A percentile compares a stretch with the other conserved stretches of the same genome.
phyloP scores from a whole-genome alignment of 495 filamentous ascomycete species.

The Penicillium waksmanii region DNA sequence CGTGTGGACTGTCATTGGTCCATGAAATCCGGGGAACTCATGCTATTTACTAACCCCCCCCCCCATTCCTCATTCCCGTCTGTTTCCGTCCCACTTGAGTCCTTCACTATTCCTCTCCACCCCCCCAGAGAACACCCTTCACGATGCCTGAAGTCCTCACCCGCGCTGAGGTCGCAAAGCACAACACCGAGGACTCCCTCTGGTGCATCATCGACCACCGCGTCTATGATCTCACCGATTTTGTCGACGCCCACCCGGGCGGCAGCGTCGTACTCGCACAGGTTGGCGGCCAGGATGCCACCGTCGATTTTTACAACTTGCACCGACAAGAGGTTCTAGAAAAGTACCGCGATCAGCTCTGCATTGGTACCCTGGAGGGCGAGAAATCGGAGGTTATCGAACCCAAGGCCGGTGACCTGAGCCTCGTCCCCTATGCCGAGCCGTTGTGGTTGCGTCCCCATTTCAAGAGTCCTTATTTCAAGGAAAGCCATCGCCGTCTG shows the following conservation, averaged over 20 bases:
- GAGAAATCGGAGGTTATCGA: slow-evolving; percentile 75
- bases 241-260: slow-evolving; percentile 63
- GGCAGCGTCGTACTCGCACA: slow-evolving; percentile 57
- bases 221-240: slow-evolving; percentile 63
- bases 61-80: neutral
- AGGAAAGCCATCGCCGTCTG: slow-evolving; percentile 70
- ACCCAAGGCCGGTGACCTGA: slow-evolving; percentile 71
- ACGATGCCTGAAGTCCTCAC: slow-evolving; percentile 41
- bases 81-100: neutral
- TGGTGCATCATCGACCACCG: slow-evolving; percentile 64
- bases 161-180: slow-evolving; percentile 54
- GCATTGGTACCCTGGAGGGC: slow-evolving; percentile 73
- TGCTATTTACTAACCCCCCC: slow-evolving; percentile 6
- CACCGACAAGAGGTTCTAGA: slow-evolving; percentile 68
- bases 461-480: slow-evolving; percentile 85
- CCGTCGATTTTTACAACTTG: slow-evolving; percentile 58
- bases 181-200: slow-evolving; percentile 57
- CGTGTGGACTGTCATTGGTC: slow-evolving; percentile 20
- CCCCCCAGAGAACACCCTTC: neutral
- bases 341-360: slow-evolving; percentile 71
- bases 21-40: slow-evolving; percentile 20
- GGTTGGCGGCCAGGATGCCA: slow-evolving; percentile 61
- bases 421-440: slow-evolving; percentile 78
- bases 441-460: slow-evolving; percentile 77
- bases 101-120: slow-evolving; percentile 1